A percentile compares a stretch with the other conserved stretches of the same genome.
phyloP scores from a whole-genome alignment of 169 alveolate species.

The Babesia caballi region DNA sequence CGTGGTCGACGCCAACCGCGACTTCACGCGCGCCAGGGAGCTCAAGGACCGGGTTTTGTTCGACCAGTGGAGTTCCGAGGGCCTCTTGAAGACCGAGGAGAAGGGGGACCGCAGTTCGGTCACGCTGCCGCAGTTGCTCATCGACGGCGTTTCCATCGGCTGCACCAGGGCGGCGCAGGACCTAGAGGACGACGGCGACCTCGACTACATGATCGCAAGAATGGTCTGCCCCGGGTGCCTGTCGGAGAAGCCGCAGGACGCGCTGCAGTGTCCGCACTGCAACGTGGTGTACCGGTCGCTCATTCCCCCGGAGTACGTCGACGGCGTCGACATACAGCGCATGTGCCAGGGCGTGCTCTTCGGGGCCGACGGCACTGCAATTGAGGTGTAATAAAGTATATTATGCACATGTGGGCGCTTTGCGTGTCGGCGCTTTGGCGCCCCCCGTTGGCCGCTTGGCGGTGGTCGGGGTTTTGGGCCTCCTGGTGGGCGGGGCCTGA shows the following conservation, averaged over 20 bases:
- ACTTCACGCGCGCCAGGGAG: constrained; percentile 80
- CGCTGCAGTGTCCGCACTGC: constrained; percentile 63
- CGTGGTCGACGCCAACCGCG: constrained; percentile 83
- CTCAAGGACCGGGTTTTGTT: constrained; percentile 77
- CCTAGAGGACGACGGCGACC: constrained; percentile 86
- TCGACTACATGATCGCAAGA: constrained; percentile 73
- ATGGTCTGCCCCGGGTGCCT: constrained; percentile 71
- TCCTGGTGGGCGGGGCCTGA: too few relatives aligned
- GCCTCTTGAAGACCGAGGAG: constrained; percentile 59
- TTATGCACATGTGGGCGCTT: not conserved
- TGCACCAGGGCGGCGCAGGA: constrained; percentile 78
- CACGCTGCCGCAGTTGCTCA: constrained; percentile 79
- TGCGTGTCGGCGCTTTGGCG: too few relatives aligned
- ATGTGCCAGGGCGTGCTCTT: constrained; percentile 62
- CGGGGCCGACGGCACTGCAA: not conserved
- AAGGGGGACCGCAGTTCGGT: constrained; percentile 58
- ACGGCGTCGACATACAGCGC: constrained; percentile 53
- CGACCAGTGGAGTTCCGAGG: constrained; percentile 78
- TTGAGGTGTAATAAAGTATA: not conserved
- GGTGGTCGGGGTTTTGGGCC: not conserved
- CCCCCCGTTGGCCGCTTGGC: not conserved
- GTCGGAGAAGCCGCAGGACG: constrained; percentile 64
- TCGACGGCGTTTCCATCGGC: constrained; percentile 83
- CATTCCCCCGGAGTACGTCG: constrained; percentile 62
- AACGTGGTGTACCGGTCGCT: constrained; percentile 48